Evolutionary conservation across 352 stramenopile species (phyloP).

Genomic region (Pythium phragmitis): DNA sequence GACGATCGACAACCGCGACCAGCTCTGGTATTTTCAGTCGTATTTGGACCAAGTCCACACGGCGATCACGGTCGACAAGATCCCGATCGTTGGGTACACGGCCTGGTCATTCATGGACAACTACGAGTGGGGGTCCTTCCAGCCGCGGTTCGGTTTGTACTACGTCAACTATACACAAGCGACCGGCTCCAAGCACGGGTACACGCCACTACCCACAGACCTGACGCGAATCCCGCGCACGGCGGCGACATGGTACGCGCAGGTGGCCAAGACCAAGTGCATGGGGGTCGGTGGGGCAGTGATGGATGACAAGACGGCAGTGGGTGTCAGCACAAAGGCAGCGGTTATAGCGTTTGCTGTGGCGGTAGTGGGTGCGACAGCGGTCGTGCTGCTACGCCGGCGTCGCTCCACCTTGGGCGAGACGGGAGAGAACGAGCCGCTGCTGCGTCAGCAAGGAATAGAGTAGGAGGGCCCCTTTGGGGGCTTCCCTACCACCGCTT

Average conservation of each 20-base stretch:
- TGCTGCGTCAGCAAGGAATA: background rate
- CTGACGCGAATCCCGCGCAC: constrained; percentile 41
- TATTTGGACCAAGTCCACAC: constrained; percentile 62
- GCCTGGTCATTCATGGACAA: constrained; percentile 94
- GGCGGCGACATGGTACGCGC: constrained; percentile 58
- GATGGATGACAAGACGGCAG: background rate
- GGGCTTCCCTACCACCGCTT: too few species aligned
- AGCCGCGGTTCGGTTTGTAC: constrained; percentile 59
- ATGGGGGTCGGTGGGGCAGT: constrained; percentile 28
- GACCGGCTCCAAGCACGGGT: constrained; percentile 36
- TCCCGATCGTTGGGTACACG: constrained; percentile 89
- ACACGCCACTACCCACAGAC: constrained; percentile 25
- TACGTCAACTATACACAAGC: constrained; percentile 54
- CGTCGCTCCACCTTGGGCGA: background rate
- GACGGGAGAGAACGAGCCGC: background rate
- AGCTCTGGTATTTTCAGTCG: constrained; percentile 65
- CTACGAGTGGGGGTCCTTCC: constrained; percentile 91
- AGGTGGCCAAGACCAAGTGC: constrained; percentile 57
- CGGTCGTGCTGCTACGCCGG: background rate
- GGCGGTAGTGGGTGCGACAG: background rate
- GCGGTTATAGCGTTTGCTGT: background rate
- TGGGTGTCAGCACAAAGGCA: background rate
- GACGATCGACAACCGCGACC: constrained; percentile 51
- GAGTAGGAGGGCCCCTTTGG: background rate
- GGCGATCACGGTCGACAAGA: constrained; percentile 52